Conservation (phyloP, 2,329 filamentous ascomycete species). For the Didymella glomerata region DNA sequence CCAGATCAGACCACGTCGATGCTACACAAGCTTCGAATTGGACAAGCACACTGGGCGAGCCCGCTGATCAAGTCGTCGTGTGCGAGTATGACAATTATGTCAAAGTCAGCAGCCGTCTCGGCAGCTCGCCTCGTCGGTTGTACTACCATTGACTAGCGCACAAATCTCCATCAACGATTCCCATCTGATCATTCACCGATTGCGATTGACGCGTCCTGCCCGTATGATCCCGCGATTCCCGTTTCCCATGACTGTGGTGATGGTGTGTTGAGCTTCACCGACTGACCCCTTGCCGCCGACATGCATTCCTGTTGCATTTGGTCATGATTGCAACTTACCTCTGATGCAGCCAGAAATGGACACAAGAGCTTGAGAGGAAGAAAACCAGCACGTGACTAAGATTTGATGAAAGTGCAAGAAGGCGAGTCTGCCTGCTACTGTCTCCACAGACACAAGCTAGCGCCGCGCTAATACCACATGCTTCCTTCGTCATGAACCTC, state of each 20-base stretch:
- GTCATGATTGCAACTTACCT: conserved; percentile 5
- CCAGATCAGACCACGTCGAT: conserved; percentile 40
- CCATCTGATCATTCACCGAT: conserved; percentile 33
- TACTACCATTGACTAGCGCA: conserved; percentile 37
- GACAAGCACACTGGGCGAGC: conserved; percentile 5
- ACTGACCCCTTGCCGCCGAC: conserved; percentile 15
- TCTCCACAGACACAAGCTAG: not conserved
- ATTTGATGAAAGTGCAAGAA: not conserved
- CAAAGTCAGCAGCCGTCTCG: conserved; percentile 40
- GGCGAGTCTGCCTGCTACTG: not conserved
- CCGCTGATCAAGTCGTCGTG: conserved; percentile 22
- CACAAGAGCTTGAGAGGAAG: not conserved
- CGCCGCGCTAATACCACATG: not conserved
- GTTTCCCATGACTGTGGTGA: conserved; percentile 31
- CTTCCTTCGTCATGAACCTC: not conserved
- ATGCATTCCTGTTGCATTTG: conserved; percentile 11
- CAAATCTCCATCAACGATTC: conserved; percentile 29
- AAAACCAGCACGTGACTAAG: not conserved
- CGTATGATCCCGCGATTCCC: conserved; percentile 41
- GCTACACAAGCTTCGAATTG: conserved; percentile 23
- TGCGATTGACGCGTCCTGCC: conserved; percentile 38
- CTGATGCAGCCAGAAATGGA: not conserved
- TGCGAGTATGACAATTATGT: conserved; percentile 42
- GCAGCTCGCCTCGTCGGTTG: conserved; percentile 33
- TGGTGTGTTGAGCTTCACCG: conserved; percentile 12